Evolutionary conservation across 257 asterid genomes (phyloP), one percentile per base, ranked within the genome.

Genomic region (Osmanthus fragrans): DNA sequence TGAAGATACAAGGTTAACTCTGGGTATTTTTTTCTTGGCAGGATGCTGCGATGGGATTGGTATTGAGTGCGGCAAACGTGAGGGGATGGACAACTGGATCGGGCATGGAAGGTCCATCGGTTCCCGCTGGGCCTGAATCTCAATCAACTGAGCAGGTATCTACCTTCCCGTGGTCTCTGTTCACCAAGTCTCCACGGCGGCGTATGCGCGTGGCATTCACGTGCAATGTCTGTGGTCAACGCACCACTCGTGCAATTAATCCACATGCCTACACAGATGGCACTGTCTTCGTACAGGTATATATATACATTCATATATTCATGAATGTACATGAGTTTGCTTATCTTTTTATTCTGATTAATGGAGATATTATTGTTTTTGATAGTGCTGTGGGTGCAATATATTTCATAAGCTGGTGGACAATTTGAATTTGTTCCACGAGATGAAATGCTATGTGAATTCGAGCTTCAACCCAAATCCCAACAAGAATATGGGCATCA

Each of bases 201-300:
- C 88, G 99, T 51, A 95, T 95, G 99, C 96, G 90, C 11, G 98
- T 94, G 83, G 95, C 98, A 0, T 94, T 92, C 86, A 94, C 96
- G 67, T 94, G 99, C 88, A 94, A 92, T 30, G 94, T 92, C 4
- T 94, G 99, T 47, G 97, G 99, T 65, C 99, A 94, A 80, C 89
- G 99, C 77, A 94, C 99, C 16, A 94, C 98, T 0, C 97, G 99
- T 4, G 99, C 99, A 40, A 95, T 95, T 88, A 95, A 95, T 78
- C 99, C 98, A 0, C 99, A 95, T 72, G 99, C 98, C 68, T 95
- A 95, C 64, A 95, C 98, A 2, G 99, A 95, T 70, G 99, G 99
- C 85, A 95, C 98, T 11, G 98, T 95, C 25, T 95, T 95, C 63
- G 98, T 95, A 9, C 99, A 95, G 97, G 99, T 93, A 25, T n/a